phyloP scores from a whole-genome alignment of 1,284 basidiomycete species.

The Rhodotorula sp. region DNA sequence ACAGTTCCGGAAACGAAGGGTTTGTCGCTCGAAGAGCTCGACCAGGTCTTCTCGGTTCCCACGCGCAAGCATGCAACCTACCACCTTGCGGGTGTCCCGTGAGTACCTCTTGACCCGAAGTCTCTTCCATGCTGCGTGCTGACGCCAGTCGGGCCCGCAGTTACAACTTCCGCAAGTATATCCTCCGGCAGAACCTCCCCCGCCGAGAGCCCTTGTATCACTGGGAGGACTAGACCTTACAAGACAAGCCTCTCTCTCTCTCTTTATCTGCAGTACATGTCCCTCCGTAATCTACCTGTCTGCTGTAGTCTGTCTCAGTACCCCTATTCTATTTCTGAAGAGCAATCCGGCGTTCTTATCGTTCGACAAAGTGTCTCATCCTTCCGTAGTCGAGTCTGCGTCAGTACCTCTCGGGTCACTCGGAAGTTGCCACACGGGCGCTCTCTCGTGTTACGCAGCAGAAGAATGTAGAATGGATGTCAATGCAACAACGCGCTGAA shows the following conservation, averaged over 20 bases:
- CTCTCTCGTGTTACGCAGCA: no score
- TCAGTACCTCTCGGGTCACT: no score
- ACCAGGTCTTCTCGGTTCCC: slow-evolving; percentile 54
- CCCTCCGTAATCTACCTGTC: no score
- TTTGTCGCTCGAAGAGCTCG: slow-evolving; percentile 61
- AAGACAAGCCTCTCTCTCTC: not conserved
- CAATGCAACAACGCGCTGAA: no score
- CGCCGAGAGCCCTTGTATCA: slow-evolving; percentile 57
- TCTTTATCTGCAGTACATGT: not conserved
- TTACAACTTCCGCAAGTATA: slow-evolving; percentile 61
- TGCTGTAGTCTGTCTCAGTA: no score
- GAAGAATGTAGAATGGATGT: no score
- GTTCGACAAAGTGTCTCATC: no score
- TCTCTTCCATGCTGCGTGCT: not conserved
- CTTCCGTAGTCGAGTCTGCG: no score
- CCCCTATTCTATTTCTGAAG: no score
- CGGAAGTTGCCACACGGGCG: no score
- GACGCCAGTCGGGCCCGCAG: slow-evolving; percentile 28
- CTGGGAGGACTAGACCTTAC: slow-evolving; percentile 47
- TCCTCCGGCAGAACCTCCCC: slow-evolving; percentile 58
- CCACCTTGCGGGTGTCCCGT: slow-evolving; percentile 2
- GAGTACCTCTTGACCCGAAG: not conserved
- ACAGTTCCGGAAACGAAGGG: slow-evolving; percentile 64
- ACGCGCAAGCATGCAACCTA: slow-evolving; percentile 46
- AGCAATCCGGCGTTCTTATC: no score